Evolutionary conservation across 192 early-diverging fungal species (phyloP).

Genomic region (Coemansia sp.): DNA sequence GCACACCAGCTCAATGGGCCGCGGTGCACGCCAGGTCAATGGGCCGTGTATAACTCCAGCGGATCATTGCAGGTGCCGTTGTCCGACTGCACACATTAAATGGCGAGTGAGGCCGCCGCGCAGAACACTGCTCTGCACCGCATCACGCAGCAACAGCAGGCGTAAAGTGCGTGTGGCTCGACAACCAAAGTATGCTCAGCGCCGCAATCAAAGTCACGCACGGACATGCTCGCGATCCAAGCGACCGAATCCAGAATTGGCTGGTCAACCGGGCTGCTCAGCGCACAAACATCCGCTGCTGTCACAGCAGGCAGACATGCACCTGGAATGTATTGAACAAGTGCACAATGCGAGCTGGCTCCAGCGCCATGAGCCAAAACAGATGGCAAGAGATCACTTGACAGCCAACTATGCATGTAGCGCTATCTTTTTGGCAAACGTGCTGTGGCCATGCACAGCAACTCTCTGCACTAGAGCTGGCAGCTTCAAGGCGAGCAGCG

Average conservation of each 20-base stretch:
- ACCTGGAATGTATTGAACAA: background rate
- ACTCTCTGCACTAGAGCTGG: conserved; percentile 5
- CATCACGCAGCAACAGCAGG: background rate
- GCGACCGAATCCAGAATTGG: background rate
- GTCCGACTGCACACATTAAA: background rate
- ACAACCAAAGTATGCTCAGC: background rate
- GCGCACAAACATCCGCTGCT: too few relatives aligned
- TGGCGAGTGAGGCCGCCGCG: background rate
- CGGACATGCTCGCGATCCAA: background rate
- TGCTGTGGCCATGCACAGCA: conserved; percentile 5
- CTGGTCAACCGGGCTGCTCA: background rate
- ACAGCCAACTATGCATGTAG: background rate
- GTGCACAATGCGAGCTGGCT: background rate
- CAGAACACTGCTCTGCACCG: background rate
- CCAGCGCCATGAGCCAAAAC: background rate
- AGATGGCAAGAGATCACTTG: conserved; percentile 1
- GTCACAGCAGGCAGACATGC: background rate
- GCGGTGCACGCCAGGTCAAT: background rate
- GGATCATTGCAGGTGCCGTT: background rate
- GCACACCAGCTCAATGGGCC: background rate
- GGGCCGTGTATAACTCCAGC: background rate
- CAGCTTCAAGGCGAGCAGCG: background rate
- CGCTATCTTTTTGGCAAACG: background rate
- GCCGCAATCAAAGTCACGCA: background rate
- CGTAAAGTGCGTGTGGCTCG: background rate